phyloP scores from a whole-genome alignment of 176 grass and related monocot species.

The Calamus simplicifolius region DNA sequence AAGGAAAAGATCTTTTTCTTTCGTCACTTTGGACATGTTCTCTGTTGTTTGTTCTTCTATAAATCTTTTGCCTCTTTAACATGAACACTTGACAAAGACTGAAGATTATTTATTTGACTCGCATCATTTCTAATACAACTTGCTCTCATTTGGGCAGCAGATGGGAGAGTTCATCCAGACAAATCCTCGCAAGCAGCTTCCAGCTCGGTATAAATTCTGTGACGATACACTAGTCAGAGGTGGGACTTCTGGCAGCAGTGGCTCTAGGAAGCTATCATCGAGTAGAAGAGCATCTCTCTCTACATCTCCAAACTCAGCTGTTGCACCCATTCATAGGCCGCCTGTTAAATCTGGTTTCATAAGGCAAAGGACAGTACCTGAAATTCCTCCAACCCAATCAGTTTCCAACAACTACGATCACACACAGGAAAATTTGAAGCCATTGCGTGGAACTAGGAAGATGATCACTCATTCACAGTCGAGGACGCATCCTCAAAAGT shows the following conservation, averaged over 20 bases:
- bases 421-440: slow-evolving; percentile 15
- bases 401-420: neutral
- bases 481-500: neutral
- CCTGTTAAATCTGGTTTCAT: neutral
- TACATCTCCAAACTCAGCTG: too few species aligned
- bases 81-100: too few species aligned
- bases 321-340: neutral
- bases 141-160: neutral
- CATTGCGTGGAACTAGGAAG: neutral
- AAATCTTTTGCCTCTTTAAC: too few species aligned
- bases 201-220: neutral
- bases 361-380: neutral
- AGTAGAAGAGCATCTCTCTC: neutral
- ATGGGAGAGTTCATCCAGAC: neutral
- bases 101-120: too few species aligned
- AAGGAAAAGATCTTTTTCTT: too few species aligned
- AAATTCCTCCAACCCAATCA: neutral
- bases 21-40: too few species aligned
- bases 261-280: neutral
- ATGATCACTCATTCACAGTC: neutral
- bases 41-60: too few species aligned
- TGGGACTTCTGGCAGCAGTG: neutral
- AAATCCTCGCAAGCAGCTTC: neutral
- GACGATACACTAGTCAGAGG: neutral
- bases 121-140: too few species aligned